A percentile compares a stretch with the other conserved stretches of the same genome.
These are phyloP conservation scores for Quercus glauca DNA, from an alignment of 306 rosid genomes.

Conservation along the genomic window DNA sequence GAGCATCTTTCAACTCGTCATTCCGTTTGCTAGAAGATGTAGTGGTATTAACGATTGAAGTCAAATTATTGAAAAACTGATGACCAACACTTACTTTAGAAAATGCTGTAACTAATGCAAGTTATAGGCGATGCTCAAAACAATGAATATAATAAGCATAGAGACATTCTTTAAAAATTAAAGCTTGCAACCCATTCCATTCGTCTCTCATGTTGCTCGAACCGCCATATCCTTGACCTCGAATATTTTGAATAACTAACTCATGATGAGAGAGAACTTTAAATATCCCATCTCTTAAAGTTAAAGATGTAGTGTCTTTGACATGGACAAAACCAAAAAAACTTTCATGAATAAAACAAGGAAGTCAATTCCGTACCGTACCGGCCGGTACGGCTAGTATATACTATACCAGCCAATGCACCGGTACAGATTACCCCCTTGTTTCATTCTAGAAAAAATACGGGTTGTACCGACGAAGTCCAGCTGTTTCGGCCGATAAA, in stretches of 20 bases:
- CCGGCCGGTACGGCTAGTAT: no score
- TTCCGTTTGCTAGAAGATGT: neutral
- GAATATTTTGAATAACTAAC: neutral
- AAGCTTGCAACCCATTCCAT: slow-evolving; percentile 3
- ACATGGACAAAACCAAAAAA: no score
- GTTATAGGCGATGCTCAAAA: neutral
- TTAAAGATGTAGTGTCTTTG: neutral
- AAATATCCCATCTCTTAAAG: neutral
- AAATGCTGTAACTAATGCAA: neutral
- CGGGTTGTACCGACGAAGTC: no score
- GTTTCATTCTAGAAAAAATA: no score
- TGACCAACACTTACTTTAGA: neutral
- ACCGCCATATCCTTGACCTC: neutral
- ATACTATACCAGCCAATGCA: no score
- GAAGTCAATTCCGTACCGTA: no score
- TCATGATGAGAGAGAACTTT: neutral
- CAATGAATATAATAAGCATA: slow-evolving; percentile 11
- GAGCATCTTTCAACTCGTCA: neutral
- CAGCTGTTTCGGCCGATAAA: no score
- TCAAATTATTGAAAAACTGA: neutral
- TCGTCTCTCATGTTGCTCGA: neutral
- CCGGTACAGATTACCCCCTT: no score
- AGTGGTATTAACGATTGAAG: neutral
- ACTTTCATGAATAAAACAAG: no score
- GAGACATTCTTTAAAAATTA: neutral